phyloP scores from a whole-genome alignment of 176 grass and related monocot species.

The Carex pumila region DNA sequence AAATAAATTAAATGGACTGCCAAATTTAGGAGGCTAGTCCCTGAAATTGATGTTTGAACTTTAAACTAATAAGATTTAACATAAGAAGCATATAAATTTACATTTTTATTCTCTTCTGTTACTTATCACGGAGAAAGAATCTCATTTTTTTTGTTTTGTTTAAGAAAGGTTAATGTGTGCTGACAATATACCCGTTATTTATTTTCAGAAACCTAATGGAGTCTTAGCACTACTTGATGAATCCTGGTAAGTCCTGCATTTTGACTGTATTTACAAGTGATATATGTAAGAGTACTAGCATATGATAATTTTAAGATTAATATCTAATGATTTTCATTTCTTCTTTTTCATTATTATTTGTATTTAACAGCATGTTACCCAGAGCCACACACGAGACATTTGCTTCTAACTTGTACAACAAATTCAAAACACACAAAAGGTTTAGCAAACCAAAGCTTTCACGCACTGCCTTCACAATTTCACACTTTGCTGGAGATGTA shows the following conservation, averaged over 20 bases:
- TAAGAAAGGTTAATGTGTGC: background rate
- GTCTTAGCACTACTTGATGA: slow-evolving; percentile 93
- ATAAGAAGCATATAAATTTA: background rate
- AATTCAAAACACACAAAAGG: slow-evolving; percentile 84
- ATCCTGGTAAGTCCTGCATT: slow-evolving; percentile 66
- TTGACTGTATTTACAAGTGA: background rate
- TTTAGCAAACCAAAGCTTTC: slow-evolving; percentile 90
- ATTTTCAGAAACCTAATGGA: slow-evolving; percentile 92
- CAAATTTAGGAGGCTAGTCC: background rate
- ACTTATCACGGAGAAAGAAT: background rate
- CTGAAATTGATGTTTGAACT: background rate
- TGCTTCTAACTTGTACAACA: slow-evolving; percentile 66
- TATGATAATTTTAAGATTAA: slow-evolving; percentile 24
- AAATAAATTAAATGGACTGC: background rate
- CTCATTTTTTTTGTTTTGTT: background rate
- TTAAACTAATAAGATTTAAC: background rate
- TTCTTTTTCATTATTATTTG: slow-evolving; percentile 8
- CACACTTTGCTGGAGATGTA: slow-evolving; percentile 96
- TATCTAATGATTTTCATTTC: slow-evolving; percentile 26
- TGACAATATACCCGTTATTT: slow-evolving; percentile 16
- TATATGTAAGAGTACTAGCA: background rate
- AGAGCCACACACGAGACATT: slow-evolving; percentile 85
- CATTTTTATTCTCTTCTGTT: background rate
- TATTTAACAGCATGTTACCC: slow-evolving; percentile 73
- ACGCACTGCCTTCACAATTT: slow-evolving; percentile 73